Base-by-base conservation (phyloP, 2,329 filamentous ascomycete species). In the Penicillium sp. region DNA sequence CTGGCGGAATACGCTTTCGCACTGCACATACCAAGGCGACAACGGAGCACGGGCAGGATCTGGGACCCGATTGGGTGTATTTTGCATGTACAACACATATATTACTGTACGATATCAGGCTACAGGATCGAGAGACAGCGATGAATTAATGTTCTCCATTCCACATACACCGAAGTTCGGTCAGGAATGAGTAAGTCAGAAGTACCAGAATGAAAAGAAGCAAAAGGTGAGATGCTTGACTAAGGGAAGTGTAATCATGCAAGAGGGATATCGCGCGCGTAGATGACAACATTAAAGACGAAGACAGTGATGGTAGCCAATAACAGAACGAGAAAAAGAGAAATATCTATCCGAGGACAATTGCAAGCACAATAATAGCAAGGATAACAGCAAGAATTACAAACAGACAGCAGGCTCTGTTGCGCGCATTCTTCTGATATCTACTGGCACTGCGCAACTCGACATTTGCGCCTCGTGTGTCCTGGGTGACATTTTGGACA, bases 391-490 rank as follows among this genome's bases (percentile, higher is more conserved):
- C 87, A 68, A 99, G 73, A 57, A 99, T 93, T 48, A 99, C 75
- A 67, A 99, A 75, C 70, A 99, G 77, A 72, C 92, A 97, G 72
- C 93, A 99, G 39, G 90, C 90, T 81, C 96, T 97, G 76, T 91
- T 94, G 61, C 95, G 84, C 29, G 94, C 94, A 59, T 91, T 92
- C 82, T 92, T 96, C 80, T 99, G 95, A 75, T 97, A 95, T 66
- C 91, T 82, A 60, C 88, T 91, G 18, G 94, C 94, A 65, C 88
- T 88, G 59, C 90, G 83, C 64, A 96, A 80, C 76, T 99, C 93
- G 54, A 86, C 75, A 71, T 97, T 91, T 6, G 93, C 95, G 38
- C 91, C 91, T 51, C 86, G 81, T 13, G 91, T 96, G 68, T 96
- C 88, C 56, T 88, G 85, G 58, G 88, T 83, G 44, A 92, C 89